Conservation (phyloP, 2,329 filamentous ascomycete species). For the Dactylellina haptotyla region DNA sequence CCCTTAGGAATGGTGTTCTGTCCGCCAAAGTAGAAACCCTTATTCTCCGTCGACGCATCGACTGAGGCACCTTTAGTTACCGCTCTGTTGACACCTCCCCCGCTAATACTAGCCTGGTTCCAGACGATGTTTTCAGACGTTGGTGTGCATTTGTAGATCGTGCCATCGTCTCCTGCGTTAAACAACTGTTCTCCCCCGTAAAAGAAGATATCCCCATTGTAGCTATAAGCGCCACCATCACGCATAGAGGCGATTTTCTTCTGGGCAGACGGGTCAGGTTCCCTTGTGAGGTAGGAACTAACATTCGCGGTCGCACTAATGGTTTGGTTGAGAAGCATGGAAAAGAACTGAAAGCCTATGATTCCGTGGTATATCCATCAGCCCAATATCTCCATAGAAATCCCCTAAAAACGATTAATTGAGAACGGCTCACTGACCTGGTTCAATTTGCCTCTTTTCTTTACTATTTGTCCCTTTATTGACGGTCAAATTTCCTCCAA, state of each 20-base stretch:
- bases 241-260: constrained; percentile 45
- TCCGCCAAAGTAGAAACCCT: constrained; percentile 52
- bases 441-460: constrained; percentile 42
- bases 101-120: constrained; percentile 18
- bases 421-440: constrained; percentile 36
- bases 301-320: constrained; percentile 26
- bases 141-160: constrained; percentile 47
- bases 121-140: constrained; percentile 42
- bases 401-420: too few relatives aligned
- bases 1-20: constrained; percentile 37
- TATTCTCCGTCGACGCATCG: constrained; percentile 33
- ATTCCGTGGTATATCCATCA: background rate
- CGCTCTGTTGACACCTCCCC: constrained; percentile 30
- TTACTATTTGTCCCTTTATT: constrained; percentile 43
- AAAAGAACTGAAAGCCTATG: constrained; percentile 52
- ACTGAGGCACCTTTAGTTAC: constrained; percentile 48
- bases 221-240: constrained; percentile 45
- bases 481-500: constrained; percentile 50
- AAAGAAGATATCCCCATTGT: constrained; percentile 47
- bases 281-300: constrained; percentile 35
- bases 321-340: constrained; percentile 45
- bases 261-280: constrained; percentile 36
- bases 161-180: constrained; percentile 33
- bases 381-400: too few relatives aligned
- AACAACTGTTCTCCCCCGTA: constrained; percentile 51